Conservation (phyloP, 257 asterid genomes). For the Nyctanthes arbortristis region DNA sequence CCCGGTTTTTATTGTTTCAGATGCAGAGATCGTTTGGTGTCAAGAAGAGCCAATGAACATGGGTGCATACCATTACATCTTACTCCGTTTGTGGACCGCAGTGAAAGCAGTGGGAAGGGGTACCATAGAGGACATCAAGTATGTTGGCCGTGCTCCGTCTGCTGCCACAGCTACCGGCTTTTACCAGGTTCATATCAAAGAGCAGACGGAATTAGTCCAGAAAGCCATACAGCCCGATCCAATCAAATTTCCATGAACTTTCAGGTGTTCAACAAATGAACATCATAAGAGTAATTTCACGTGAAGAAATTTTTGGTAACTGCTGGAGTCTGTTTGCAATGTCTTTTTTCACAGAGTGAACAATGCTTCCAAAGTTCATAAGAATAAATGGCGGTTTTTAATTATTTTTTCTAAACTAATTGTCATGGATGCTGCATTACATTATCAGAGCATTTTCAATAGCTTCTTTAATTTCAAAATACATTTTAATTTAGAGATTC, state of each 20-base stretch:
- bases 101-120: slow-evolving; percentile 77
- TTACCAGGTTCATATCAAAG: slow-evolving; percentile 62
- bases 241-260: slow-evolving; percentile 23
- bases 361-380: slow-evolving; percentile 1
- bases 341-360: background rate
- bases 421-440: too few relatives aligned
- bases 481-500: too few relatives aligned
- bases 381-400: slow-evolving; percentile 34
- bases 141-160: slow-evolving; percentile 82
- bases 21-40: slow-evolving; percentile 93
- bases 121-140: slow-evolving; percentile 69
- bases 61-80: slow-evolving; percentile 80
- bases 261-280: background rate
- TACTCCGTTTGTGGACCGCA: slow-evolving; percentile 77
- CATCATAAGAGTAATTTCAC: background rate
- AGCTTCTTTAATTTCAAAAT: too few relatives aligned
- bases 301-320: slow-evolving; percentile 13
- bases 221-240: slow-evolving; percentile 75
- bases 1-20: slow-evolving; percentile 51
- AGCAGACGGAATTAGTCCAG: slow-evolving; percentile 67
- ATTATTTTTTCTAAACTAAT: too few relatives aligned
- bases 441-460: too few relatives aligned
- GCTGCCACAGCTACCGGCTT: slow-evolving; percentile 98
- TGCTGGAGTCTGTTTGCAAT: background rate
- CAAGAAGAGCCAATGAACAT: slow-evolving; percentile 98